Evolutionary conservation across 352 stramenopile species (phyloP).

Genomic region (Achlya hypogyna): DNA sequence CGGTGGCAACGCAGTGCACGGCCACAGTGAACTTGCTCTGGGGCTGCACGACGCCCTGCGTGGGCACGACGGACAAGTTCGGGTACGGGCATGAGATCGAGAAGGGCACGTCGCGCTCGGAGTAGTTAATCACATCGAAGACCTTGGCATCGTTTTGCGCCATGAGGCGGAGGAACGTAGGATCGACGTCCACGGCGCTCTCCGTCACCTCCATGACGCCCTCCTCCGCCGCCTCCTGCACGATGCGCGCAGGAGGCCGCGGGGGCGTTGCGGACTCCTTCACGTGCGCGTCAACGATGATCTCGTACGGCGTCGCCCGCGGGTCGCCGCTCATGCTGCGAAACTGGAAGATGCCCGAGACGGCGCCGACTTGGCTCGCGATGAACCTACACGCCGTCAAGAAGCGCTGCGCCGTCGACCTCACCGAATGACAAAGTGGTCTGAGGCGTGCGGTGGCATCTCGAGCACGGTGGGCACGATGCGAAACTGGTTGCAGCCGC

Average conservation of each 20-base stretch:
- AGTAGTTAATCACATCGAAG: slow-evolving; percentile 15
- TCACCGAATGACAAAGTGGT: slow-evolving; percentile 42
- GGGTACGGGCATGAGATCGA: neutral
- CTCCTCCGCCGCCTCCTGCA: neutral
- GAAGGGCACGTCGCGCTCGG: neutral
- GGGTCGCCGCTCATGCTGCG: slow-evolving; percentile 53
- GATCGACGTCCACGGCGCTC: slow-evolving; percentile 3
- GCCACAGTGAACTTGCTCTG: slow-evolving; percentile 3
- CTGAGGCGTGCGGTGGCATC: slow-evolving; percentile 43
- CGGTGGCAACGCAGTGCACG: neutral
- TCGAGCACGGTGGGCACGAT: slow-evolving; percentile 69
- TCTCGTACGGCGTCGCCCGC: slow-evolving; percentile 64
- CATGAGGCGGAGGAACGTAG: slow-evolving; percentile 2
- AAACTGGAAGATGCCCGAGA: slow-evolving; percentile 82
- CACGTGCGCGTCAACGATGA: slow-evolving; percentile 77
- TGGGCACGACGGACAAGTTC: neutral
- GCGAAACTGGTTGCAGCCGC: slow-evolving; percentile 75
- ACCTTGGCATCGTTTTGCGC: neutral
- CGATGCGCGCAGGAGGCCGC: neutral
- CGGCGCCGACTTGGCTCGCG: slow-evolving; percentile 43
- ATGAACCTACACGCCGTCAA: slow-evolving; percentile 31
- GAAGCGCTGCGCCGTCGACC: neutral
- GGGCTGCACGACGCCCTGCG: neutral
- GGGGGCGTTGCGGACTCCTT: slow-evolving; percentile 2
- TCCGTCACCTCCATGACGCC: neutral